phyloP scores from a whole-genome alignment of 192 early-diverging fungal species.

The Backusella liffmaniae region DNA sequence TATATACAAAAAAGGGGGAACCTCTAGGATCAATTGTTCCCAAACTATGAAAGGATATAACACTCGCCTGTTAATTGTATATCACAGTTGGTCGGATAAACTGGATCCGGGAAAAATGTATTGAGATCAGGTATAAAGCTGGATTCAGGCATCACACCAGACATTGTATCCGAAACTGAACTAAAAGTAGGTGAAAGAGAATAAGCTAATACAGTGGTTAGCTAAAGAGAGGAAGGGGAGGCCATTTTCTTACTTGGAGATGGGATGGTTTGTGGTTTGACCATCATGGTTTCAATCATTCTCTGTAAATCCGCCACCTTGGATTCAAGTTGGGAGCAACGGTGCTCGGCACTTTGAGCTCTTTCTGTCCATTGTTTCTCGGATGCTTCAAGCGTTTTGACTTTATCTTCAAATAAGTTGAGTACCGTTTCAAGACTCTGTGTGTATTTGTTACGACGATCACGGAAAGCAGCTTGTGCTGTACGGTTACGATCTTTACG shows the following conservation, averaged over 20 bases:
- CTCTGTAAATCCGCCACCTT: conserved; percentile 5
- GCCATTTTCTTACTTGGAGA: neutral
- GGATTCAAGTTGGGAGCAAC: neutral
- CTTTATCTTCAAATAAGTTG: neutral
- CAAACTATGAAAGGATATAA: neutral
- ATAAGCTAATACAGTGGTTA: neutral
- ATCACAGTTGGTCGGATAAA: neutral
- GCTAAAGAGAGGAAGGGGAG: no score
- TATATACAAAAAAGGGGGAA: neutral
- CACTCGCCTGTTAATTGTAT: conserved; percentile 11
- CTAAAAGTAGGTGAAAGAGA: neutral
- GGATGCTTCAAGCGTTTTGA: neutral
- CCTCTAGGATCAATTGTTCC: conserved; percentile 17
- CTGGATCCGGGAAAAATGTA: no score
- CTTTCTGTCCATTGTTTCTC: neutral
- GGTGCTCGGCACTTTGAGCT: neutral
- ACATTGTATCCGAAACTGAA: neutral
- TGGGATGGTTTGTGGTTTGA: neutral
- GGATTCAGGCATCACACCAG: neutral
- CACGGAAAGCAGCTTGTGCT: conserved; percentile 17
- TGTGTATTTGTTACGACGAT: conserved; percentile 4
- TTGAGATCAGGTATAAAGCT: no score
- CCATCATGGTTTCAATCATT: neutral
- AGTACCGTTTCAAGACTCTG: neutral
- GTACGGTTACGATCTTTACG: conserved; percentile 11